Conservation (phyloP, 768 basidiomycete species). For the Crucibulum laeve region DNA sequence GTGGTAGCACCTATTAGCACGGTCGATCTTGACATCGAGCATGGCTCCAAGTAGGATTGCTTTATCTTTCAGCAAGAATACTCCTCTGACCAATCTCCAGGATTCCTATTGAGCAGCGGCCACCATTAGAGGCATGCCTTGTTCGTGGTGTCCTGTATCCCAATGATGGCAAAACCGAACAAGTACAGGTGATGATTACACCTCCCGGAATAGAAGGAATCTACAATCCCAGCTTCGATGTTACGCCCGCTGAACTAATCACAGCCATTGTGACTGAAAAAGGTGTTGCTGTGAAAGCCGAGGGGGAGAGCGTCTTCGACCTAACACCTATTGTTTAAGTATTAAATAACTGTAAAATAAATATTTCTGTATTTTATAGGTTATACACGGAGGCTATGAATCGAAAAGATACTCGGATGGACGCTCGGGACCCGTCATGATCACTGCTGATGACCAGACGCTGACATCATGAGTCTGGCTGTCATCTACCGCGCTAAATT, state of each 20-base stretch:
- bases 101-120: conserved; percentile 93
- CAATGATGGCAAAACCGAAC: conserved; percentile 44
- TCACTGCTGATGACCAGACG: too few relatives aligned
- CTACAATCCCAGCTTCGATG: conserved; percentile 96
- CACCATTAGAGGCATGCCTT: conserved; percentile 81
- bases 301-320: conserved; percentile 58
- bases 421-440: too few relatives aligned
- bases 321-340: conserved; percentile 50
- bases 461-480: too few relatives aligned
- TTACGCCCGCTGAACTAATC: conserved; percentile 91
- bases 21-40: conserved; percentile 74
- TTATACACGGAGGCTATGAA: too few relatives aligned
- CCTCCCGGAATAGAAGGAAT: conserved; percentile 59
- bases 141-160: conserved; percentile 80
- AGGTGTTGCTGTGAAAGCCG: conserved; percentile 76
- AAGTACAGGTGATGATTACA: conserved; percentile 82
- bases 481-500: too few relatives aligned
- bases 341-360: background rate
- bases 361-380: background rate
- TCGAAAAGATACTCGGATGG: too few relatives aligned
- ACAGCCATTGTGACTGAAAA: conserved; percentile 96
- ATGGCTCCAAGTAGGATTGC: conserved; percentile 56
- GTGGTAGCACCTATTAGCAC: conserved; percentile 93
- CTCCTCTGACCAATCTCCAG: conserved; percentile 15
- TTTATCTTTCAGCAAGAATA: background rate